These are phyloP conservation scores for Salix caprea DNA, from an alignment of 345 rosid genomes.

Conservation along the genomic window DNA sequence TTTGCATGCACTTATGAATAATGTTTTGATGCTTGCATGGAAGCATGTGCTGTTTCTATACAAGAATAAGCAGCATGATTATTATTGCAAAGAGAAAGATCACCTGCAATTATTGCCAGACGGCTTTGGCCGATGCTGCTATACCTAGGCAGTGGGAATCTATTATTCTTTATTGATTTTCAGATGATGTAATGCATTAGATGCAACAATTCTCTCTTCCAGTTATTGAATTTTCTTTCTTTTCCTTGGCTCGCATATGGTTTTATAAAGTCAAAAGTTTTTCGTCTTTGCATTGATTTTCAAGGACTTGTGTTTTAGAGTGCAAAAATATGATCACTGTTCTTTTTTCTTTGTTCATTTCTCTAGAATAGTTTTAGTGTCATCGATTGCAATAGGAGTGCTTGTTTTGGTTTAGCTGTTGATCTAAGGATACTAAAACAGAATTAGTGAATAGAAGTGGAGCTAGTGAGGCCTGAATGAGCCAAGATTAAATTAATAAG, in stretches of 20 bases:
- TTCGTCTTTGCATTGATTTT: neutral
- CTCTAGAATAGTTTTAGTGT: neutral
- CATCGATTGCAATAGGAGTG: neutral
- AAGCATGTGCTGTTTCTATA: neutral
- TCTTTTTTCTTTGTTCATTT: neutral
- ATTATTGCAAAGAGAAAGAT: neutral
- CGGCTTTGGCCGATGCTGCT: neutral
- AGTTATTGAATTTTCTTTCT: neutral
- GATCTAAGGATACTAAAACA: neutral
- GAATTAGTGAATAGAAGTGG: neutral
- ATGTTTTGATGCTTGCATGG: neutral
- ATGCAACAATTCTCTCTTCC: neutral
- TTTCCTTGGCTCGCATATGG: neutral
- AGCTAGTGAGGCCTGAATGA: neutral
- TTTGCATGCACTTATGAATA: neutral
- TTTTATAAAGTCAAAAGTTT: neutral
- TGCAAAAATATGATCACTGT: neutral
- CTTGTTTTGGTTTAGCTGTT: neutral
- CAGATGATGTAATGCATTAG: neutral
- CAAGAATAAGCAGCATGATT: neutral
- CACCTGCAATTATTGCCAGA: neutral
- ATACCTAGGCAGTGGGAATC: neutral
- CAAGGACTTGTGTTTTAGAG: neutral
- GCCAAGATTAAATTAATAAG: neutral
- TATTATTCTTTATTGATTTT: neutral